Evolutionary conservation across 345 rosid species (phyloP).

Genomic region (Adansonia digitata): DNA sequence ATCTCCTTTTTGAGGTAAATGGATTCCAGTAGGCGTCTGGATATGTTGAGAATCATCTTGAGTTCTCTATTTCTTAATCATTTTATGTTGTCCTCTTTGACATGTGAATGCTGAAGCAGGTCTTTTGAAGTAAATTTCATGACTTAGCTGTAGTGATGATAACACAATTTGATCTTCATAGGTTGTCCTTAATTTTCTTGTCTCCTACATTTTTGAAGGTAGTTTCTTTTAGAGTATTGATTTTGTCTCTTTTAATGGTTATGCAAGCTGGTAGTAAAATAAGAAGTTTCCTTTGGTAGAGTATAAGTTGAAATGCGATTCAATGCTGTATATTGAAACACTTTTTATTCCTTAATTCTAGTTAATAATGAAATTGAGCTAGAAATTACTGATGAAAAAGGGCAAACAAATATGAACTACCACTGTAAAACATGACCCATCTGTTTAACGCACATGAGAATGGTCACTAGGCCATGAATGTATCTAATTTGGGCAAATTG

Average conservation of each 20-base stretch:
- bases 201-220: constrained; percentile 18
- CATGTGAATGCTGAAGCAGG: constrained; percentile 6
- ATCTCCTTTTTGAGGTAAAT: neutral
- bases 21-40: neutral
- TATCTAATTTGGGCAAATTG: constrained; percentile 7
- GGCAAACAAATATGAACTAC: constrained; percentile 6
- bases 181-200: constrained; percentile 9
- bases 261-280: neutral
- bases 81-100: constrained; percentile 2
- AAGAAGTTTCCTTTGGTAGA: neutral
- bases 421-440: constrained; percentile 21
- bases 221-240: neutral
- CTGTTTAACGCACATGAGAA: constrained; percentile 8
- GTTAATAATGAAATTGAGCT: constrained; percentile 22
- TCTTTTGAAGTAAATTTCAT: neutral
- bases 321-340: constrained; percentile 3
- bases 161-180: constrained; percentile 13
- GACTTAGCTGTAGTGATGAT: neutral
- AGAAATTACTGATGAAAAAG: neutral
- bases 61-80: neutral
- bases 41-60: neutral
- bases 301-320: too few relatives aligned
- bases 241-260: neutral
- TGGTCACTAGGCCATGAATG: constrained; percentile 27
- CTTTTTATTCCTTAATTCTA: constrained; percentile 9